Evolutionary conservation across 371 early-diverging fungal species (phyloP).

Genomic region (Smittium mucronatum): DNA sequence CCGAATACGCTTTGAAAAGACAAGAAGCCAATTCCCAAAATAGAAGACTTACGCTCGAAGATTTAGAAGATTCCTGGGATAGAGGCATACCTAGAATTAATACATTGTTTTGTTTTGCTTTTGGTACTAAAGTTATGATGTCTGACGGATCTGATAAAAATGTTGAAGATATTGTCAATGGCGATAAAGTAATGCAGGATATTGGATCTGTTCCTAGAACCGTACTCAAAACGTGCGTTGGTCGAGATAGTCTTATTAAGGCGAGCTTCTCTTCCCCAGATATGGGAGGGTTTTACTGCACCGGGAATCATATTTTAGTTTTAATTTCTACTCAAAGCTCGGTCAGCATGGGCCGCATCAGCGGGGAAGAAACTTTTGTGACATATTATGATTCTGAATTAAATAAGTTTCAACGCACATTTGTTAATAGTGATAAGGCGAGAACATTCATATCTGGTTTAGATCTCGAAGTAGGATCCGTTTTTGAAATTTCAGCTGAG

Average conservation of each 20-base stretch:
- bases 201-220: not conserved
- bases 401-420: not conserved
- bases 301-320: conserved; percentile 15
- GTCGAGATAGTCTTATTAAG: not conserved
- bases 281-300: conserved; percentile 7
- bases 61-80: conserved; percentile 96
- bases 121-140: conserved; percentile 27
- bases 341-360: not conserved
- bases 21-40: conserved; percentile 94
- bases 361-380: not conserved
- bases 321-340: not conserved
- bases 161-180: conserved; percentile 21
- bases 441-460: not conserved
- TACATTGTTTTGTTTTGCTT: conserved; percentile 72
- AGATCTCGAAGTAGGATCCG: not conserved
- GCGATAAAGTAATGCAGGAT: conserved; percentile 26
- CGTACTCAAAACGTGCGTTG: not conserved
- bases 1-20: conserved; percentile 94
- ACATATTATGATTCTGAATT: not conserved
- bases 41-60: conserved; percentile 86
- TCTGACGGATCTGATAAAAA: conserved; percentile 18
- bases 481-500: conserved; percentile 1
- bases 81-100: conserved; percentile 98
- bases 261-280: not conserved
- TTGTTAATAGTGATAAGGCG: not conserved